A percentile compares a stretch with the other conserved stretches of the same genome.
Conservation (phyloP, 2,329 filamentous ascomycete genomes). For the Dactylonectria macrodidyma region DNA sequence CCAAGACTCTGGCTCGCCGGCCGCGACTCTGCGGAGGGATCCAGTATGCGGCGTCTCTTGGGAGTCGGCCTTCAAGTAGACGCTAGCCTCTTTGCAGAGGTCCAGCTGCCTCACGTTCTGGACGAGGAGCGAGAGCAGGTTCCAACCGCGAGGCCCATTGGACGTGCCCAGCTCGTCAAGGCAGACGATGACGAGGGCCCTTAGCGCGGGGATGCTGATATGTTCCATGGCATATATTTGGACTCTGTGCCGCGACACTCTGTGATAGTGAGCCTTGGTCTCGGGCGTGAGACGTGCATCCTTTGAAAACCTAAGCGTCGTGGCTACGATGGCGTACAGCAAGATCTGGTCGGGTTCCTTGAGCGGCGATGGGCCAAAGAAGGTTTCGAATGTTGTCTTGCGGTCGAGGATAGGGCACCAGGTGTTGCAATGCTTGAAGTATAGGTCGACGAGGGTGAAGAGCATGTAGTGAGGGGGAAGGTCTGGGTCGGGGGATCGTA, state of each 20-base stretch:
- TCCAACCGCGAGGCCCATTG: slow-evolving; percentile 60
- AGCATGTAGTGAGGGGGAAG: slow-evolving; percentile 73
- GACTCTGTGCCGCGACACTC: slow-evolving; percentile 56
- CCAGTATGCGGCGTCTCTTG: slow-evolving; percentile 53
- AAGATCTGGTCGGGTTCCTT: slow-evolving; percentile 58
- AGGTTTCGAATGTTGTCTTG: slow-evolving; percentile 57
- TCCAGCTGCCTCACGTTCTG: slow-evolving; percentile 58
- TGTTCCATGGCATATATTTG: slow-evolving; percentile 61
- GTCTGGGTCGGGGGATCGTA: slow-evolving; percentile 59
- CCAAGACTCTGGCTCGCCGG: slow-evolving; percentile 58
- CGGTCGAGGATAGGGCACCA: slow-evolving; percentile 67
- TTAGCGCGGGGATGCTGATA: slow-evolving; percentile 56
- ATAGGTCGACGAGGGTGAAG: slow-evolving; percentile 72
- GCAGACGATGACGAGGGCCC: slow-evolving; percentile 58
- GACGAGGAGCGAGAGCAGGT: slow-evolving; percentile 56
- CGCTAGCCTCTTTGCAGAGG: slow-evolving; percentile 57
- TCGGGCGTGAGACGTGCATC: slow-evolving; percentile 56
- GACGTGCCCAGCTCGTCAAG: slow-evolving; percentile 60
- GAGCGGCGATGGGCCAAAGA: slow-evolving; percentile 59
- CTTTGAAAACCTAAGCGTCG: slow-evolving; percentile 59
- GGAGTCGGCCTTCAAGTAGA: slow-evolving; percentile 53
- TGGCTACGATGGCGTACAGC: slow-evolving; percentile 61
- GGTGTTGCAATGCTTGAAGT: slow-evolving; percentile 76
- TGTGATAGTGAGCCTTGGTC: slow-evolving; percentile 57
- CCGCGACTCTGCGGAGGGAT: slow-evolving; percentile 53